Conservation (phyloP, 2,329 filamentous ascomycete species). For the Fusarium clavum region DNA sequence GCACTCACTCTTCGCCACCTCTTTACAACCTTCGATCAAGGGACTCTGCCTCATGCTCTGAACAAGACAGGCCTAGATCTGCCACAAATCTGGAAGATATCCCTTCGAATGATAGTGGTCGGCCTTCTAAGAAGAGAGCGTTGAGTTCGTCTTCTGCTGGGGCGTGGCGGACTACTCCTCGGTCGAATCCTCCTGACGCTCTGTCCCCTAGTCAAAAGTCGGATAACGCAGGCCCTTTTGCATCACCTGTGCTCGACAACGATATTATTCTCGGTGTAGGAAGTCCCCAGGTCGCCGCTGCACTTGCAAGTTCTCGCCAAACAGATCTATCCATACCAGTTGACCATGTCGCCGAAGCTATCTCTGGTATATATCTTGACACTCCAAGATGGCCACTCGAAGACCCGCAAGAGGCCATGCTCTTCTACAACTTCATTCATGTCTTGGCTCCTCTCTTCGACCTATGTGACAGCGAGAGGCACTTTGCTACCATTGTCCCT, state of each 20-base stretch:
- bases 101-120: slow-evolving; percentile 11
- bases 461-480: slow-evolving; percentile 45
- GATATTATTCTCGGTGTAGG: slow-evolving; percentile 15
- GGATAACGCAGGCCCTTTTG: slow-evolving; percentile 11
- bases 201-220: slow-evolving; percentile 35
- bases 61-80: slow-evolving; percentile 9
- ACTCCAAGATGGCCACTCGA: slow-evolving; percentile 39
- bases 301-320: slow-evolving; percentile 17
- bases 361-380: slow-evolving; percentile 42
- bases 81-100: not conserved
- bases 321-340: slow-evolving; percentile 18
- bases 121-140: slow-evolving; percentile 40
- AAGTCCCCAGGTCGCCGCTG: slow-evolving; percentile 14
- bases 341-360: slow-evolving; percentile 32
- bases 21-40: slow-evolving; percentile 6
- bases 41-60: slow-evolving; percentile 3
- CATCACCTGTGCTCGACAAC: slow-evolving; percentile 14
- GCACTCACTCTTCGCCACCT: slow-evolving; percentile 26
- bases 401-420: slow-evolving; percentile 46
- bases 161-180: slow-evolving; percentile 26
- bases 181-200: slow-evolving; percentile 20
- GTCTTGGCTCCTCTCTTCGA: slow-evolving; percentile 46
- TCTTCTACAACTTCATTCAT: slow-evolving; percentile 46
- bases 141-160: slow-evolving; percentile 34
- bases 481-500: slow-evolving; percentile 47